A percentile compares a stretch with the other conserved stretches of the same genome.
Conservation (phyloP, 2,329 filamentous ascomycete species). For the Colletotrichum godetiae region DNA sequence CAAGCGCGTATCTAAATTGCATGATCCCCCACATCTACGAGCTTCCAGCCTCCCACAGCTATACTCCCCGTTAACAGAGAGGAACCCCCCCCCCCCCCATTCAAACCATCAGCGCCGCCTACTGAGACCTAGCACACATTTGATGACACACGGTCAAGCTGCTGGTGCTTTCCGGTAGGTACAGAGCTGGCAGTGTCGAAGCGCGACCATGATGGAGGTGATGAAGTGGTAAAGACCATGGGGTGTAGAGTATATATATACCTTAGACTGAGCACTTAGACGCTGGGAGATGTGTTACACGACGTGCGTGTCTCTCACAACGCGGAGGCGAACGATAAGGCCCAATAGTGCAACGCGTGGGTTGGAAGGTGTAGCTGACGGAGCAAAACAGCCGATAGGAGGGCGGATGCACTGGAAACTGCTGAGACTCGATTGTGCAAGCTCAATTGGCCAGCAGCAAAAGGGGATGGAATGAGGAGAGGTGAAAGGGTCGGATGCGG, state of each 20-base stretch:
- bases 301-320: not conserved
- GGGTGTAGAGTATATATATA: not conserved
- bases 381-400: slow-evolving; percentile 3
- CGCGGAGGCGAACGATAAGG: not conserved
- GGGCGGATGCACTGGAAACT: slow-evolving; percentile 26
- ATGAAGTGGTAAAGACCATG: not conserved
- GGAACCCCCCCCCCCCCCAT: slow-evolving; percentile 22
- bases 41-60: slow-evolving; percentile 17
- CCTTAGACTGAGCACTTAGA: not conserved
- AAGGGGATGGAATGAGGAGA: not conserved
- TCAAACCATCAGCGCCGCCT: not conserved
- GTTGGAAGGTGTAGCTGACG: slow-evolving; percentile 9
- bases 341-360: slow-evolving; percentile 9
- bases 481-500: slow-evolving; percentile 11
- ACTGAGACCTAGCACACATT: not conserved
- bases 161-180: not conserved
- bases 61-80: slow-evolving; percentile 14
- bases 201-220: not conserved
- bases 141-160: not conserved
- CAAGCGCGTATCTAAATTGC: not conserved
- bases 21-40: not conserved
- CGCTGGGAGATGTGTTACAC: not conserved
- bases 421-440: not conserved
- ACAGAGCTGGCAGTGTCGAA: not conserved
- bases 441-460: slow-evolving; percentile 15